Evolutionary conservation across 345 rosid genomes (phyloP).

Genomic region (Hibiscus syriacus): DNA sequence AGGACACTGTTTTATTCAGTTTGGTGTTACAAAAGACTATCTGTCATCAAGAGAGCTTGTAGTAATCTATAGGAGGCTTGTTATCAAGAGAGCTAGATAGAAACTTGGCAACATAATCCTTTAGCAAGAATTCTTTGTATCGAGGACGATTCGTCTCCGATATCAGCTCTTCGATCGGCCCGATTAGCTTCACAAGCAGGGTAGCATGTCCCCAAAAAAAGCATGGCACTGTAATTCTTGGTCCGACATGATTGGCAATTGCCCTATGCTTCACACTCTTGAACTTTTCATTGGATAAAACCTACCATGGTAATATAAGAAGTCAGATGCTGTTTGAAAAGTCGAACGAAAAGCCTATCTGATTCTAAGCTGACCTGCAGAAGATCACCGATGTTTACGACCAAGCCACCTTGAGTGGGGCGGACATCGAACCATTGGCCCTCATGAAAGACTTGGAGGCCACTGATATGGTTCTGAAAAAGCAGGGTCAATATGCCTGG

Average conservation of each 20-base stretch:
- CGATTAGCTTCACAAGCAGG: background rate
- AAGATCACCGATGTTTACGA: no score
- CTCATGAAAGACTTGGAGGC: conserved; percentile 2
- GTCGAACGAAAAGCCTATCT: background rate
- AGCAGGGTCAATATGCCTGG: background rate
- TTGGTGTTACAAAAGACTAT: background rate
- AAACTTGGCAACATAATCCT: no score
- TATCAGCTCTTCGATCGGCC: conserved; percentile 16
- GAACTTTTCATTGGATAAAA: conserved; percentile 16
- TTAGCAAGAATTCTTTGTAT: conserved; percentile 5
- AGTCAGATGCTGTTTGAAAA: background rate
- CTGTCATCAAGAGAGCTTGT: background rate
- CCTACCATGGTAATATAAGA: conserved; percentile 1
- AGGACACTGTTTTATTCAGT: background rate
- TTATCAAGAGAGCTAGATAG: no score
- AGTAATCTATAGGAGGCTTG: conserved; percentile 3
- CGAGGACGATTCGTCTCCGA: conserved; percentile 17
- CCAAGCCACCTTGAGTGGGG: no score
- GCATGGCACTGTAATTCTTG: conserved; percentile 13
- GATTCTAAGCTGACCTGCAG: conserved; percentile 5
- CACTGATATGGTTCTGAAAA: background rate
- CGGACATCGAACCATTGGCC: conserved; percentile 15
- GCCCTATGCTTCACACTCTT: conserved; percentile 19
- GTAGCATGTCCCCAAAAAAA: background rate
- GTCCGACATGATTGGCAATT: no score